Conservation (phyloP, 345 rosid genomes). For the Populus pruinosa region DNA sequence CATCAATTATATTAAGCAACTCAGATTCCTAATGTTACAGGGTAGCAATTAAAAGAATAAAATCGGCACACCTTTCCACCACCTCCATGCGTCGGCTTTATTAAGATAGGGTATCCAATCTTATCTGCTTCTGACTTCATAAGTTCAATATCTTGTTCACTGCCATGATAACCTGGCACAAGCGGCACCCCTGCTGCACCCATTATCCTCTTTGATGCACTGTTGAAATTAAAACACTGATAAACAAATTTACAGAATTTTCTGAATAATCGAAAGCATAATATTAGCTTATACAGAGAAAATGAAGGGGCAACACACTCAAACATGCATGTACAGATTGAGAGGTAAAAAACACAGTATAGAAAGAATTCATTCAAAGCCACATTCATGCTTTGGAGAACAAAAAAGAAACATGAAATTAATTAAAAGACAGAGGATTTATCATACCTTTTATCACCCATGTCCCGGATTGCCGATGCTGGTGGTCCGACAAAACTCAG, state of each 20-base stretch:
- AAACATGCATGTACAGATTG: background rate
- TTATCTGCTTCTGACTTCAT: constrained; percentile 85
- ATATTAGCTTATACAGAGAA: background rate
- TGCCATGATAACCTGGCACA: constrained; percentile 92
- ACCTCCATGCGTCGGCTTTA: constrained; percentile 95
- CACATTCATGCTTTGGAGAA: background rate
- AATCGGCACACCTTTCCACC: constrained; percentile 69
- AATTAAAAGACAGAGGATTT: background rate
- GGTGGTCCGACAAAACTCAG: constrained; percentile 88
- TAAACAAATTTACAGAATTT: background rate
- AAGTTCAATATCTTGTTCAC: constrained; percentile 72
- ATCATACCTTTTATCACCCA: constrained; percentile 93
- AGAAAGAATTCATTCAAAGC: background rate
- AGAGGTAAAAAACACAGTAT: background rate
- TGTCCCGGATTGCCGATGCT: constrained; percentile 83
- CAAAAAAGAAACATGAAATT: background rate
- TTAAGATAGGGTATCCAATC: constrained; percentile 83
- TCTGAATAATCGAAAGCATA: background rate
- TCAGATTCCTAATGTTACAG: background rate
- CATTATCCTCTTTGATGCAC: constrained; percentile 97
- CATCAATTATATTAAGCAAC: background rate
- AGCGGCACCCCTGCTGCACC: constrained; percentile 96
- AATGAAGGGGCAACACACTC: background rate
- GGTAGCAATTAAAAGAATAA: background rate
- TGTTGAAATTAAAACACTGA: constrained; percentile 24